Base-by-base conservation (phyloP, 345 rosid genomes). In the Brassica incana region DNA sequence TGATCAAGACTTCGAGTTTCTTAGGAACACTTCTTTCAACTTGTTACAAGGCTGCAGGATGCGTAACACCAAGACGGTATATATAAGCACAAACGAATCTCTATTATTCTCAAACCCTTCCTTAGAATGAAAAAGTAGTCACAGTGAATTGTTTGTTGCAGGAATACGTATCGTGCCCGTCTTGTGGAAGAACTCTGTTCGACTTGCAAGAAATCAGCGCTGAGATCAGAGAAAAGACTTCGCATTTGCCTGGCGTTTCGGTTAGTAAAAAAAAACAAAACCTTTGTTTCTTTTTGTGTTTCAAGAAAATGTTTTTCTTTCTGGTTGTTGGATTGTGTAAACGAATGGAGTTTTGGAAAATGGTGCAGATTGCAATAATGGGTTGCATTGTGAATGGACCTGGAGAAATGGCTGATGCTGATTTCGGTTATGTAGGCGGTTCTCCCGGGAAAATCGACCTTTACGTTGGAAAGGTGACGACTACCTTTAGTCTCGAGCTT, bases 361-460 rank as follows among this genome's bases (percentile, higher is more conserved):
- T 64, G 16, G 45, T 35, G 40, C 86, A 92, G 98, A 94, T 94
- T 20, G 97, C 97, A 30, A 95, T 95, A 78, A 95, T 95, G 99
- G 99, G 97, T 74, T 95, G 98, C 90, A 95, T 95, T 11, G 99
- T 95, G 67, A 95, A 93, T 69, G 99, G 99, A 59, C 98, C 99
- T 0, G 99, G 99, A 3, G 98, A 95, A 88, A 95, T 93, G 99
- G 99, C 98, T 52, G 99, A 95, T 80, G 99, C 99, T 56, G 99
- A 93, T 82, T 95, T 95, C 23, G 98, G 98, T 5, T 95, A 95
- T 36, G 98, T 95, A 1, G 99, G 99, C 6, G 99, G 98, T 23
- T 89, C 97, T 76, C 99, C 98, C 2, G 99, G 99, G 61, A 93
- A 93, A 88, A 95, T 93, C 6, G 99, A 93, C 83, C 91, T 95